Evolutionary conservation across 1,284 basidiomycete genomes (phyloP), one percentile per base, ranked within the genome.

Genomic region (Stygiomarasmius scandens): DNA sequence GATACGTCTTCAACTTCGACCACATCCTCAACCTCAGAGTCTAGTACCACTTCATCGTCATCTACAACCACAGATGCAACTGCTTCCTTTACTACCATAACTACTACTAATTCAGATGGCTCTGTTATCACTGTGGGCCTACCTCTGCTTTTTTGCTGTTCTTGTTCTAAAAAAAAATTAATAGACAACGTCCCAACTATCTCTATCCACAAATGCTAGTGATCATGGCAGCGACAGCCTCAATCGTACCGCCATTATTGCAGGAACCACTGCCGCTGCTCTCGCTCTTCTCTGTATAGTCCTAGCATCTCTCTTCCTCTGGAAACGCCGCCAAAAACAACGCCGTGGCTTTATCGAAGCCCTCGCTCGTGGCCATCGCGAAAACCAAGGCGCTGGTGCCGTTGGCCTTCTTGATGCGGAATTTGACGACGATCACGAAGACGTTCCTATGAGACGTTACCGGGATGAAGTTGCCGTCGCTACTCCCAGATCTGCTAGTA

Each of bases 181-280:
- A 23, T 43, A 47, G 34, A 34, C 53, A 38, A 49, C 45, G 14
- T 29, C 55, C 44, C 25, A 32, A 47, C n/a, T 43, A 49, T 22
- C 55, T 9, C 56, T 56, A 5, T 12, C 50, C 69, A 70, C 58
- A 67, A 24, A 54, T 60, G 29, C 63, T 63, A 20, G 65, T 67
- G 25, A 36, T 52, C 54, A 16, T 19, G 38, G 16, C 23, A 48
- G 48, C 34, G 24, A 19, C 25, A 19, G 24, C 25, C n/a, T 57
- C 49, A 59, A 62, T 45, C 74, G 74, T 47, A 75, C 75, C 0
- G 72, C 73, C 49, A 70, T 82, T 59, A 81, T 84, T 41, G 76
- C 74, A 0, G 82, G 82, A 8, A 68, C 73, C 3, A 73, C 78
- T 46, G 74, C 49, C 1, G 58, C 77, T 19, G 82, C 77, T n/a